phyloP scores from a whole-genome alignment of 1,284 basidiomycete species.

The Pholiota adiposa region DNA sequence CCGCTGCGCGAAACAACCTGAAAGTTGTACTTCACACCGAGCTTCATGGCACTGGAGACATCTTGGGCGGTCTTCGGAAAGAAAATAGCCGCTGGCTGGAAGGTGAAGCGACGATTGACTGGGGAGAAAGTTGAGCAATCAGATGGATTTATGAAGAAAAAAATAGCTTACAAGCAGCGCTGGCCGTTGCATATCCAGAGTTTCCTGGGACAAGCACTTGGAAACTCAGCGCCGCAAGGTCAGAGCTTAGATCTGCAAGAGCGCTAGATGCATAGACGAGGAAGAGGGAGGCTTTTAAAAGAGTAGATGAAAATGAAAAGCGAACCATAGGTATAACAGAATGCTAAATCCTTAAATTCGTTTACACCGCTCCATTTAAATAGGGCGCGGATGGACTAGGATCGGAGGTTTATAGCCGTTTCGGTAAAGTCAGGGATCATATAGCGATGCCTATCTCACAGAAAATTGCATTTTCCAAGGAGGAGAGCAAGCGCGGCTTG shows the following conservation, averaged over 20 bases:
- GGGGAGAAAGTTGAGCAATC: not conserved
- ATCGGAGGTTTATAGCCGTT: not conserved
- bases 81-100: slow-evolving; percentile 40
- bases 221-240: slow-evolving; percentile 13
- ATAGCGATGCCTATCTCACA: not conserved
- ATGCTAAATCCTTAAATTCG: not conserved
- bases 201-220: slow-evolving; percentile 17
- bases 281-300: not conserved
- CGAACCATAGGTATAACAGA: not conserved
- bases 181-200: slow-evolving; percentile 27
- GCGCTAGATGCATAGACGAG: not conserved
- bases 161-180: slow-evolving; percentile 35
- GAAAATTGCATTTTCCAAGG: not conserved
- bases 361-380: not conserved
- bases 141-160: no score
- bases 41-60: slow-evolving; percentile 47
- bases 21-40: slow-evolving; percentile 32
- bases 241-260: slow-evolving; percentile 17
- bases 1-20: slow-evolving; percentile 45
- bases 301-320: not conserved
- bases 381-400: not conserved
- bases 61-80: slow-evolving; percentile 43
- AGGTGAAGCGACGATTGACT: slow-evolving; percentile 44
- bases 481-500: not conserved
- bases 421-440: not conserved